Conservation (phyloP, 140 eudicot species). For the Ambrosia hybrid region DNA sequence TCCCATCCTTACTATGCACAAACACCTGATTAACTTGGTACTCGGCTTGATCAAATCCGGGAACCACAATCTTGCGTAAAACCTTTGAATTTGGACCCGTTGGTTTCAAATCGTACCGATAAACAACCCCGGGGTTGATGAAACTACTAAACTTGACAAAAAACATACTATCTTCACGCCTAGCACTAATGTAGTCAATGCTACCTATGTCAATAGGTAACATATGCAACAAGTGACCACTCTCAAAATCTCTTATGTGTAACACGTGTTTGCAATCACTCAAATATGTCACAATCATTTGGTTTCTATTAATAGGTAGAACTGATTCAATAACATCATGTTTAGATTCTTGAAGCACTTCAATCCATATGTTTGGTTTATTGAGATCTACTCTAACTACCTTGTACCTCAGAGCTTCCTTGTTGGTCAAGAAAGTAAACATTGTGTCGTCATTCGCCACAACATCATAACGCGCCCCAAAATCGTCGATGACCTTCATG, state of each 20-base stretch:
- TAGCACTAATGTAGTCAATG: constrained; percentile 58
- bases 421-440: constrained; percentile 83
- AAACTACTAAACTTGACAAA: constrained; percentile 78
- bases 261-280: constrained; percentile 82
- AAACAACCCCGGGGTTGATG: constrained; percentile 76
- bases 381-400: constrained; percentile 74
- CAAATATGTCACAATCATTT: constrained; percentile 71
- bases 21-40: constrained; percentile 70
- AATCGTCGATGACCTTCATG: constrained; percentile 65
- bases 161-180: constrained; percentile 61
- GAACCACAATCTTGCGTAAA: constrained; percentile 65
- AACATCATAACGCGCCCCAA: constrained; percentile 61
- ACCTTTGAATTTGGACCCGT: constrained; percentile 51
- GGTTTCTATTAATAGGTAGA: constrained; percentile 55
- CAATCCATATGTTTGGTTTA: constrained; percentile 67
- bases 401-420: constrained; percentile 84
- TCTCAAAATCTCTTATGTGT: constrained; percentile 64
- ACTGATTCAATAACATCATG: constrained; percentile 81
- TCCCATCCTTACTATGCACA: constrained; percentile 80
- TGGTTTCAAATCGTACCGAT: constrained; percentile 52
- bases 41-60: constrained; percentile 68
- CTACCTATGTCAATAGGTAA: constrained; percentile 79
- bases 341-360: constrained; percentile 64
- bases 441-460: constrained; percentile 72
- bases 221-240: constrained; percentile 62